phyloP scores from a whole-genome alignment of 768 basidiomycete genomes.

The Filobasidium floriforme region DNA sequence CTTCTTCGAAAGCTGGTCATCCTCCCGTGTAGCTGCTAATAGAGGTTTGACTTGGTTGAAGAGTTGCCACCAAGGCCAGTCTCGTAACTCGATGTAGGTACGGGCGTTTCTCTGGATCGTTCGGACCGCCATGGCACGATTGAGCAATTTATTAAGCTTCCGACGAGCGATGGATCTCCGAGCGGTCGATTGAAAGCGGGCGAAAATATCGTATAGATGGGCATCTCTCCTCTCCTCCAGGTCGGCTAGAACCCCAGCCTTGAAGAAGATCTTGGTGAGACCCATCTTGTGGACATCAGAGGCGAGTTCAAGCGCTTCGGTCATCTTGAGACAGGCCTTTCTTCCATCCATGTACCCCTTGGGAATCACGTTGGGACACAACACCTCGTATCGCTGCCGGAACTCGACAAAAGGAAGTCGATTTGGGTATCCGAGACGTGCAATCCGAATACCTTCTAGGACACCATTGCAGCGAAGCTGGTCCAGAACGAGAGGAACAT shows the following conservation, averaged over 20 bases:
- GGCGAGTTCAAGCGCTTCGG: slow-evolving; percentile 79
- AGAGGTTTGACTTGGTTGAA: slow-evolving; percentile 94
- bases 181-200: slow-evolving; percentile 74
- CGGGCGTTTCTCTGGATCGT: slow-evolving; percentile 92
- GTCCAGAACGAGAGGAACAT: slow-evolving; percentile 89
- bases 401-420: slow-evolving; percentile 94
- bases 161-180: slow-evolving; percentile 78
- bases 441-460: slow-evolving; percentile 94
- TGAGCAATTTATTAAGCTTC: slow-evolving; percentile 88
- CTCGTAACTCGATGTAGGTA: slow-evolving; percentile 76
- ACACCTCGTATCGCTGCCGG: slow-evolving; percentile 88
- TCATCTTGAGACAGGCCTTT: slow-evolving; percentile 85
- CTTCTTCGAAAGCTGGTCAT: slow-evolving; percentile 72
- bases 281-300: slow-evolving; percentile 78
- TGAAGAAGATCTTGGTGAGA: slow-evolving; percentile 97
- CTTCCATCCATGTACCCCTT: slow-evolving; percentile 96
- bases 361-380: slow-evolving; percentile 87
- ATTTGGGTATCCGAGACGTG: slow-evolving; percentile 93
- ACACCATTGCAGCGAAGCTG: slow-evolving; percentile 98
- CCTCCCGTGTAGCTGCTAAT: slow-evolving; percentile 81
- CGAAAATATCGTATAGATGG: slow-evolving; percentile 80
- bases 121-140: slow-evolving; percentile 79
- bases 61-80: slow-evolving; percentile 99
- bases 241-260: slow-evolving; percentile 92
- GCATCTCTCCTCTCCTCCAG: slow-evolving; percentile 86